A percentile compares a stretch with the other conserved stretches of the same genome.
Evolutionary conservation across 2,329 filamentous ascomycete species (phyloP).

Genomic region (Huntiella omanensis): DNA sequence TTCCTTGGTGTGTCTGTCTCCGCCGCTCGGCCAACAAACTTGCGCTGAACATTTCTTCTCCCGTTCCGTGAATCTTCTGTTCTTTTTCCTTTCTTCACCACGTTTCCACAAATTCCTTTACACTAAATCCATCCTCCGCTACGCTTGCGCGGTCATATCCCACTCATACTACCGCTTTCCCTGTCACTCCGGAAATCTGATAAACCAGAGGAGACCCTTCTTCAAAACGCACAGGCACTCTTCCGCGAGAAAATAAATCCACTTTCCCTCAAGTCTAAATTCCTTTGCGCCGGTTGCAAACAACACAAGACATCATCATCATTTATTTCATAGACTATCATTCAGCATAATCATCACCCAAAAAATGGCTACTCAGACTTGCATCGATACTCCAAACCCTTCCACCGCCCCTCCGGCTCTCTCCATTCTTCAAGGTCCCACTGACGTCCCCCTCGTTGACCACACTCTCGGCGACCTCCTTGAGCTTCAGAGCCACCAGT

Average conservation of each 20-base stretch:
- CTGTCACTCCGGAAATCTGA: no score
- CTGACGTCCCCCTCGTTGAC: conserved; percentile 49
- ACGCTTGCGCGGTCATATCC: no score
- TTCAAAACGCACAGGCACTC: not conserved
- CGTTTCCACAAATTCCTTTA: no score
- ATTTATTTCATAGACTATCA: not conserved
- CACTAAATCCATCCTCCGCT: no score
- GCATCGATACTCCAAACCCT: conserved; percentile 16
- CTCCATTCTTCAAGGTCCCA: conserved; percentile 48
- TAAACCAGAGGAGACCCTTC: not conserved
- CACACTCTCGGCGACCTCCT: conserved; percentile 55
- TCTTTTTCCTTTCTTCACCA: no score
- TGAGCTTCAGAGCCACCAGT: conserved; percentile 47
- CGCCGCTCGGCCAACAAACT: no score
- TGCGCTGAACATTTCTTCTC: no score
- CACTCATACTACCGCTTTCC: no score
- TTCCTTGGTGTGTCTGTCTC: no score
- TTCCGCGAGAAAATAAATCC: not conserved
- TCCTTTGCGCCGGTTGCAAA: not conserved
- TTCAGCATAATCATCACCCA: not conserved
- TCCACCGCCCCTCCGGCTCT: conserved; percentile 21
- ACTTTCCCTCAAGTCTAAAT: not conserved
- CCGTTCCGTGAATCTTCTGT: no score
- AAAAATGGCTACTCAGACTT: conserved; percentile 10
- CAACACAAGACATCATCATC: not conserved